These are phyloP conservation scores for Fusarium sp. DNA, from an alignment of 2,329 filamentous ascomycete genomes.

Conservation along the genomic window DNA sequence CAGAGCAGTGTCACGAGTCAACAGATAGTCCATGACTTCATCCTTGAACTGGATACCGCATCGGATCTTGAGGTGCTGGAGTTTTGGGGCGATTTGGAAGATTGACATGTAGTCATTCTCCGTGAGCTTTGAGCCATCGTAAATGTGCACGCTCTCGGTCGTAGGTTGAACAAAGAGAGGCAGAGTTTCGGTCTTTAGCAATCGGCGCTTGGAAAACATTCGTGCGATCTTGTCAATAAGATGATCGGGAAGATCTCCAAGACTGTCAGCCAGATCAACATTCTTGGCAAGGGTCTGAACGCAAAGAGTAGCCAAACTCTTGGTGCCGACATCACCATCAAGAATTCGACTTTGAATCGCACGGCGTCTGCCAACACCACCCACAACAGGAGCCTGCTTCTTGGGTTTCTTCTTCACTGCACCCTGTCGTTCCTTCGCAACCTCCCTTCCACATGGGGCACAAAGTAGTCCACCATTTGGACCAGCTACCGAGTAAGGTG, in stretches of 20 bases:
- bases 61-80: conserved; percentile 78
- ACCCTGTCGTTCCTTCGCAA: conserved; percentile 69
- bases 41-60: conserved; percentile 96
- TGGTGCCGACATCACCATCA: conserved; percentile 78
- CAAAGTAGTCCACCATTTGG: conserved; percentile 90
- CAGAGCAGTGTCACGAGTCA: conserved; percentile 76
- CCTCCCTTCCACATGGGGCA: conserved; percentile 79
- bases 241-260: conserved; percentile 67
- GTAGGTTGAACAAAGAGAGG: conserved; percentile 66
- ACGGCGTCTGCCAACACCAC: conserved; percentile 71
- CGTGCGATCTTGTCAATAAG: conserved; percentile 69
- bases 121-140: conserved; percentile 72
- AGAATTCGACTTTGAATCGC: conserved; percentile 86
- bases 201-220: conserved; percentile 68
- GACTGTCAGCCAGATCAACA: conserved; percentile 69
- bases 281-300: conserved; percentile 72
- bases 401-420: conserved; percentile 57
- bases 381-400: conserved; percentile 61
- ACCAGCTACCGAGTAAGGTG: conserved; percentile 84
- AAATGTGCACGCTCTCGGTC: conserved; percentile 64
- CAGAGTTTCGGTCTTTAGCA: conserved; percentile 65
- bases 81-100: conserved; percentile 76
- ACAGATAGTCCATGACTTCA: conserved; percentile 81
- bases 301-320: conserved; percentile 73
- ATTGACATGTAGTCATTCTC: conserved; percentile 83